Conservation (phyloP, 306 rosid species). For the Malus orientalis region DNA sequence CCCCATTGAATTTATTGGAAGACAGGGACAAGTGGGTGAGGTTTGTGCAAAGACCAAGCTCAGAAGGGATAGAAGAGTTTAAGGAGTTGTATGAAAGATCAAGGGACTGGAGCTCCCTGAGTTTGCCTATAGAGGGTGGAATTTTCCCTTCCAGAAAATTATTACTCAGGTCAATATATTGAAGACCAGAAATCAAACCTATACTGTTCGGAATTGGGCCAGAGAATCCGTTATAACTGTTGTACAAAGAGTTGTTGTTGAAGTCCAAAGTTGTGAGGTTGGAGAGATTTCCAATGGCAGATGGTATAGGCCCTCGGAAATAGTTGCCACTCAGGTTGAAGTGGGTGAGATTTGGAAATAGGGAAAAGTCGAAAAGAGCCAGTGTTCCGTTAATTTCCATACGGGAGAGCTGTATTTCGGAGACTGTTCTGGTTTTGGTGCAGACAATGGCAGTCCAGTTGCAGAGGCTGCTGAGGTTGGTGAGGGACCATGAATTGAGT, state of each 20-base stretch:
- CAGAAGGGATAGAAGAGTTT: conserved; percentile 22
- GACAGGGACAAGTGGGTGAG: too few relatives aligned
- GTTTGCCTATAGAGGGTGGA: too few relatives aligned
- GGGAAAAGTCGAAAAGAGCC: conserved; percentile 25
- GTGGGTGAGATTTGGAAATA: conserved; percentile 33
- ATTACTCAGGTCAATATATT: not conserved
- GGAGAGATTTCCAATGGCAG: conserved; percentile 41
- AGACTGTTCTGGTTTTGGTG: conserved; percentile 21
- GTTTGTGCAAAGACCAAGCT: conserved; percentile 42
- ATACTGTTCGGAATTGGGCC: conserved; percentile 3
- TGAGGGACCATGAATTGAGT: conserved; percentile 46
- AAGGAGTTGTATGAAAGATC: too few relatives aligned
- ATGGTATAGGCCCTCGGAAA: conserved; percentile 41
- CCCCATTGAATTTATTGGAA: too few relatives aligned
- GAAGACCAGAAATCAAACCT: conserved; percentile 32
- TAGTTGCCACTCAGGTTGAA: conserved; percentile 38
- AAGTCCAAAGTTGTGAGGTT: conserved; percentile 42
- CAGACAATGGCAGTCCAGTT: conserved; percentile 48
- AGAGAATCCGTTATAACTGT: not conserved
- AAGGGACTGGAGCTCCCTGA: too few relatives aligned
- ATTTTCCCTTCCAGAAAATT: too few relatives aligned
- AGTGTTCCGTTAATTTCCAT: conserved; percentile 30
- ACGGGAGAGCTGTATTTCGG: conserved; percentile 29
- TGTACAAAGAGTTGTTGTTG: not conserved
- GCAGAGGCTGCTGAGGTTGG: conserved; percentile 43